phyloP scores from a whole-genome alignment of 2,329 filamentous ascomycete genomes.

The Ophiosphaerella herpotricha region DNA sequence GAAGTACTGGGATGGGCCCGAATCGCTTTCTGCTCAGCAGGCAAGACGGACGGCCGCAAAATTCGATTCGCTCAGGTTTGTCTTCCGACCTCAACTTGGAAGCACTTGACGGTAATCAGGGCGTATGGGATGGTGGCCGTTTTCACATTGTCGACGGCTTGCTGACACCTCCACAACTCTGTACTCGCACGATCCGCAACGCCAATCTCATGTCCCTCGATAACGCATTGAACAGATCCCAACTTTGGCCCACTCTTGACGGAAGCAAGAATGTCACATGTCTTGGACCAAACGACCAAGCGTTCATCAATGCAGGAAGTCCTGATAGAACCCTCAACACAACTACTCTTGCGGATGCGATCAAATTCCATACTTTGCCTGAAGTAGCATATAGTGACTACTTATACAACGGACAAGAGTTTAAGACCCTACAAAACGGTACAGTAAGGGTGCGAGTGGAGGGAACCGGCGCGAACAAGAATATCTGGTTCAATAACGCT shows the following conservation, averaged over 20 bases:
- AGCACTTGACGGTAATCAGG: conserved; percentile 10
- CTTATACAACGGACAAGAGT: conserved; percentile 22
- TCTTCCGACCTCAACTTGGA: conserved; percentile 18
- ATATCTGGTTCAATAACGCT: conserved; percentile 30
- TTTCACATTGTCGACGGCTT: conserved; percentile 27
- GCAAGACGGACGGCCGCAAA: conserved; percentile 6
- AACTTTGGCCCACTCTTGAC: conserved; percentile 21
- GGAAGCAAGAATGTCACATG: conserved; percentile 23
- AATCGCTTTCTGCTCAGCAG: conserved; percentile 15
- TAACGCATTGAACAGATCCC: conserved; percentile 19
- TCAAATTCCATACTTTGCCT: conserved; percentile 24
- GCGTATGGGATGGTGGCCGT: conserved; percentile 23
- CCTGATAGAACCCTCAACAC: conserved; percentile 14
- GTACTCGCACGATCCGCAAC: conserved; percentile 19
- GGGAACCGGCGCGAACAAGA: conserved; percentile 9
- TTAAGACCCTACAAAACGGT: conserved; percentile 18
- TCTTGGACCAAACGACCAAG: conserved; percentile 20
- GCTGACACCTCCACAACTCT: conserved; percentile 17
- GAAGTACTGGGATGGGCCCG: conserved; percentile 5
- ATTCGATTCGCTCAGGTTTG: conserved; percentile 19
- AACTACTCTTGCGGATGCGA: conserved; percentile 9
- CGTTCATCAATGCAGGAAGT: conserved; percentile 18
- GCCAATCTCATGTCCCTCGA: conserved; percentile 19
- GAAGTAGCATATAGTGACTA: conserved; percentile 24
- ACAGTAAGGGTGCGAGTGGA: conserved; percentile 24